Percentiles rank a stretch among this genome's conserved stretches.
phyloP scores from a whole-genome alignment of 768 basidiomycete species.

The Termitomyces sp. region DNA sequence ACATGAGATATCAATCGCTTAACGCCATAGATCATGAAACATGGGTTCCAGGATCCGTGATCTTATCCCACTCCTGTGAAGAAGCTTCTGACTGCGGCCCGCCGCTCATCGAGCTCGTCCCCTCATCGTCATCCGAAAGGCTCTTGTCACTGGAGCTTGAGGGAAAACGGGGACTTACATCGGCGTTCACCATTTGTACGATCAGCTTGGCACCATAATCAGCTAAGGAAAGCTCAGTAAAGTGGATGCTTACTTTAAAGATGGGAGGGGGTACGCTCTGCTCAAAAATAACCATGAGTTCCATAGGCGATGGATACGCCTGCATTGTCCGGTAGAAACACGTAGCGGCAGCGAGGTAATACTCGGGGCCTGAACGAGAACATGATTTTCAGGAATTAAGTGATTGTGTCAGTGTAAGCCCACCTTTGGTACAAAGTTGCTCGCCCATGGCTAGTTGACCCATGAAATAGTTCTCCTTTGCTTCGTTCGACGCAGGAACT shows the following conservation, averaged over 20 bases:
- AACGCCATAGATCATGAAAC: slow-evolving; percentile 21
- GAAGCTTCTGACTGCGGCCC: slow-evolving; percentile 83
- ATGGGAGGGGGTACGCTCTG: slow-evolving; percentile 79
- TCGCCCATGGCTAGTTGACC: slow-evolving; percentile 84
- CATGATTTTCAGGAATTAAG: background rate
- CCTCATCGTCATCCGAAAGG: slow-evolving; percentile 39
- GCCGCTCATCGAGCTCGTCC: slow-evolving; percentile 51
- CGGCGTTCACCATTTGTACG: slow-evolving; percentile 81
- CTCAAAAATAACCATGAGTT: slow-evolving; percentile 93
- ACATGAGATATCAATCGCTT: background rate
- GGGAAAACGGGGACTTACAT: slow-evolving; percentile 65
- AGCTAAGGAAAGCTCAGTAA: background rate
- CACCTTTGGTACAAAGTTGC: slow-evolving; percentile 71
- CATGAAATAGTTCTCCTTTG: slow-evolving; percentile 90
- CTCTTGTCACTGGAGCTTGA: slow-evolving; percentile 14
- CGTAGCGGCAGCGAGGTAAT: slow-evolving; percentile 75
- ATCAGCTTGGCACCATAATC: slow-evolving; percentile 39
- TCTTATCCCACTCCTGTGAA: slow-evolving; percentile 86
- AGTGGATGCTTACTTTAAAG: slow-evolving; percentile 54
- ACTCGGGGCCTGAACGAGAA: slow-evolving; percentile 56
- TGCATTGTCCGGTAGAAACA: slow-evolving; percentile 91
- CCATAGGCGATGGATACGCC: slow-evolving; percentile 92
- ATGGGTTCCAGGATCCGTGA: slow-evolving; percentile 69
- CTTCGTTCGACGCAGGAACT: slow-evolving; percentile 60
- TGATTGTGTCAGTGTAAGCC: slow-evolving; percentile 14